Base-by-base conservation (phyloP, 176 grass and related monocot species). In the Typha latifolia region DNA sequence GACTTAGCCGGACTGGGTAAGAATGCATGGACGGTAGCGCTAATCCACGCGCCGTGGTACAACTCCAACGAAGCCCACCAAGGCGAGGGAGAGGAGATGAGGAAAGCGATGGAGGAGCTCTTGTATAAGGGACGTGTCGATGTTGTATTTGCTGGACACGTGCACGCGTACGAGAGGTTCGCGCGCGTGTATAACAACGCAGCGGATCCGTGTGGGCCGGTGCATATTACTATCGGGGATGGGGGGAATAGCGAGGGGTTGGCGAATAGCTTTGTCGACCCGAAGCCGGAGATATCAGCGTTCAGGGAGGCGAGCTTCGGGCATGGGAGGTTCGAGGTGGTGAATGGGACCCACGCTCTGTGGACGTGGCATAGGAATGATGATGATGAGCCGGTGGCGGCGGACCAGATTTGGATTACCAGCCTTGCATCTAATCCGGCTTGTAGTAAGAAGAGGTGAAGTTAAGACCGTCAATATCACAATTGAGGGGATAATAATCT, bases 131-230 rank as follows among this genome's bases (percentile, higher is more conserved):
- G 74, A 0, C 74, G 49, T n/a, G 80, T 88, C 5, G 88, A 96
- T 77, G 77, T 73, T 1, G 84, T 96, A 27, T 96, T 96, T 65
- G 69, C 92, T 0, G 92, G 92, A 0, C 92, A 91, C 71, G 85
- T 96, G 16, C 92, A 96, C 50, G 88, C 92, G 19, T 96, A 96
- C 14, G 88, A 91, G 82, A 14, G 92, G 52, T 91, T 89, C 78
- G 0, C 5, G 32, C 80, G 49, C 15, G 74, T 79, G 52, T 81
- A 86, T 61, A 47, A 21, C 6, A 69, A 76, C 0, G 12, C 20
- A 48, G 27, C 32, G 20, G 82, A 92, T 14, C 67, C 68, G 2
- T 87, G 84, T 27, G 84, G 62, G 15, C 62, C 84, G 0, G 37
- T 92, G 74, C 79, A 92, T 78, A 72, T 92, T 6, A 92, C 89